phyloP scores from a whole-genome alignment of 805 yeast species.

The Priceomyces carsonii region DNA sequence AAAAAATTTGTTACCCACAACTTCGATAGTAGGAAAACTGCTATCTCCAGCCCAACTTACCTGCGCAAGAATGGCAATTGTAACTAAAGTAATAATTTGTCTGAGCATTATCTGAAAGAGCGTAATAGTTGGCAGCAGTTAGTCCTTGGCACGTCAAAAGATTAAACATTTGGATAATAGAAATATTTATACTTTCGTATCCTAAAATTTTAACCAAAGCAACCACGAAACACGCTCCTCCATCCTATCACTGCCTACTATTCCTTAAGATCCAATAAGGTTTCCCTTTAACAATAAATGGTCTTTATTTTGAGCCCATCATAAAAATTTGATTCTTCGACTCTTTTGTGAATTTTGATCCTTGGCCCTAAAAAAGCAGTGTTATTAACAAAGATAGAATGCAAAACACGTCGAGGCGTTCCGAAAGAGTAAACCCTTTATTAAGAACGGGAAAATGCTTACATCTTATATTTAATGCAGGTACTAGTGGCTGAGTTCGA shows the following conservation, averaged over 20 bases:
- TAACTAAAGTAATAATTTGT: conserved; percentile 3
- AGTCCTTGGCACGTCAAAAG: too few species aligned
- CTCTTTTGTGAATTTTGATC: conserved; percentile 1
- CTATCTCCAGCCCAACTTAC: conserved; percentile 25
- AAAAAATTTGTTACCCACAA: conserved; percentile 77
- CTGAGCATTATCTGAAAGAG: conserved; percentile 6
- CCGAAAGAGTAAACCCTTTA: conserved; percentile 1
- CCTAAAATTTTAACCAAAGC: neutral
- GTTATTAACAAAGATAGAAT: conserved; percentile 3
- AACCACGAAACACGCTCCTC: conserved; percentile 4
- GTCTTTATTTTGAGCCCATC: conserved; percentile 6
- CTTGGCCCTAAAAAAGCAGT: conserved; percentile 3
- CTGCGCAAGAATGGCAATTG: conserved; percentile 13
- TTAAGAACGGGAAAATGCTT: neutral
- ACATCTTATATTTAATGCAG: neutral
- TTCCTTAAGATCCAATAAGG: neutral
- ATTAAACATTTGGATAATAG: neutral
- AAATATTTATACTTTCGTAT: neutral
- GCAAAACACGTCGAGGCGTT: conserved; percentile 4
- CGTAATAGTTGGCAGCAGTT: conserved; percentile 4
- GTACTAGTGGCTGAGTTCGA: conserved; percentile 6
- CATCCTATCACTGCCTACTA: conserved; percentile 5
- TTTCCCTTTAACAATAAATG: conserved; percentile 1
- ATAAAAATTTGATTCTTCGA: too few species aligned
- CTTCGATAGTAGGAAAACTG: conserved; percentile 63